These are phyloP conservation scores for Penicillium brasilianum DNA, from an alignment of 2,329 filamentous ascomycete species.

Conservation along the genomic window DNA sequence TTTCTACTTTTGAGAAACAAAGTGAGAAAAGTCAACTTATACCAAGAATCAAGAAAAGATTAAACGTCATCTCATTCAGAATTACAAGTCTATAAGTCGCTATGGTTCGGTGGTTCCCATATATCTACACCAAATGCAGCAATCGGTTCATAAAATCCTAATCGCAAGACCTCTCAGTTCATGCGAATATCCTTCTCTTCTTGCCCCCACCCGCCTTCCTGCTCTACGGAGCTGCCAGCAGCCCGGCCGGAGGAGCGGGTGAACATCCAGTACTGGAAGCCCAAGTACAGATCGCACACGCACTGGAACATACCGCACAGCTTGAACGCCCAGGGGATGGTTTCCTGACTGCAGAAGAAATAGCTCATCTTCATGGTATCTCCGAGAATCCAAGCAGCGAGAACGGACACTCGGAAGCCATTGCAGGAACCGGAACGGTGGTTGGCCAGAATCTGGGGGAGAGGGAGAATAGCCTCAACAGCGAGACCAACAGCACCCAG, in stretches of 20 bases:
- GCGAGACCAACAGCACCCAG: conserved; percentile 54
- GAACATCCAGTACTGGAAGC: conserved; percentile 55
- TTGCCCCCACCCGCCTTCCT: conserved; percentile 34
- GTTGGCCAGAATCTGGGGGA: conserved; percentile 56
- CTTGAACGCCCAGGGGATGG: conserved; percentile 55
- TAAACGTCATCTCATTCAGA: conserved; percentile 22
- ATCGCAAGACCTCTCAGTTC: conserved; percentile 30
- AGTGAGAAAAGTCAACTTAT: neutral
- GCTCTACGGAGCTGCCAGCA: conserved; percentile 32
- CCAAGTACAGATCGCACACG: conserved; percentile 53
- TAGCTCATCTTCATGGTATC: conserved; percentile 58
- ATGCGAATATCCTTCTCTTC: conserved; percentile 48
- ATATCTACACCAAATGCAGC: conserved; percentile 30
- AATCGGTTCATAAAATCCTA: conserved; percentile 3
- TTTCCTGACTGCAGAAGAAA: conserved; percentile 52
- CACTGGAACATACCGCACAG: conserved; percentile 57
- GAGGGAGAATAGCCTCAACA: conserved; percentile 53
- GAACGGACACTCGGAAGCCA: conserved; percentile 55
- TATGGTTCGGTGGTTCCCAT: conserved; percentile 19
- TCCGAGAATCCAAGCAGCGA: conserved; percentile 55
- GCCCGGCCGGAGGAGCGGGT: conserved; percentile 36
- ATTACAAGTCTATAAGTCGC: conserved; percentile 28
- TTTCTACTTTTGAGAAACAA: neutral
- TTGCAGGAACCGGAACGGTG: conserved; percentile 54
- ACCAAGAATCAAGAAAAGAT: neutral